Base-by-base conservation (phyloP, 768 basidiomycete genomes). In the Mycena galopus region DNA sequence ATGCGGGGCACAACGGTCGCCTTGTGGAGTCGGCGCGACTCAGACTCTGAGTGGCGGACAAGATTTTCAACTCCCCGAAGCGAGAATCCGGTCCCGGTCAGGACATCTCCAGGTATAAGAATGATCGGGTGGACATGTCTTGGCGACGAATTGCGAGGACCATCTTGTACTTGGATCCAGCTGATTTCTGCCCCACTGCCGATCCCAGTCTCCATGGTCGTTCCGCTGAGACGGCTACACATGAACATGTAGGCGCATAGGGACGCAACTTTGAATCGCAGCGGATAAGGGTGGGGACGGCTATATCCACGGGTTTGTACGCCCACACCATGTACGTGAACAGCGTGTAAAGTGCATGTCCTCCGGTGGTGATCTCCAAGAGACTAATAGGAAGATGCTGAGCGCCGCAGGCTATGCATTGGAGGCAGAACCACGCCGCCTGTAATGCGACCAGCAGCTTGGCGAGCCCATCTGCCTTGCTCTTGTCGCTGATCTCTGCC, bases 391-490 rank as follows among this genome's bases (percentile, higher is more conserved):
- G 61, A 4, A 63, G 32, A 17, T 63, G 44, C 29, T 63, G 61
- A 10, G 61, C 42, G 2, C 6, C 21, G 1, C 61, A 27, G 4
- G 61, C 61, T 4, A 63, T 50, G 16, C 61, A 63, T 29, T 63
- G 44, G 29, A 63, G 21, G 29, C 61, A 63, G 66, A 81, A 80
- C 77, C 77, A 81, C 4, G 65, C 57, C 1, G 75, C 59, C 58
- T 82, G 81, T 8, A 75, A 19, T 8, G 78, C 17, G 19, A 78
- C 73, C 19, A 81, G 44, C 11, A 63, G 32, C 32, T 81, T 82
- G 10, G 76, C 58, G 11, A 82, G 70, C 14, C 60, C 62, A 29
- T 80, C 76, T 0, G 73, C 78, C 58, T 80, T 80, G 76, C 79
- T 80, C 35, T 73, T 75, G 75, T 80, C 76, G 17, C 58, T 44